Evolutionary conservation across 2,329 filamentous ascomycete genomes (phyloP), one percentile per base, ranked within the genome.

Genomic region (Elsinoe fawcettii): DNA sequence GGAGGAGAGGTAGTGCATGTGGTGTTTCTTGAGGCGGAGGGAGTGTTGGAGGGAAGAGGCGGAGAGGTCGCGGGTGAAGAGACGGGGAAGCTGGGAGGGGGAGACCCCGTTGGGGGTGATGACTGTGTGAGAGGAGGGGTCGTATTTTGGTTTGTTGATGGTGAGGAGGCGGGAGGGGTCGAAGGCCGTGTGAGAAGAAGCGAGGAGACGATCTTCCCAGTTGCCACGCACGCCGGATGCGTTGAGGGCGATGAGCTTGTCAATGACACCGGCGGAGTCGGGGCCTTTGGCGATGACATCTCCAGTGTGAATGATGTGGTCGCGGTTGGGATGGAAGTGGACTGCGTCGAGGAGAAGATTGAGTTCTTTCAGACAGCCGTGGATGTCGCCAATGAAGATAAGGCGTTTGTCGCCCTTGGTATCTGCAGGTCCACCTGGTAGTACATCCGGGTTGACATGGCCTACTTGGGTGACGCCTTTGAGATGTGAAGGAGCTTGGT

Each of bases 141-240:
- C 34, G 34, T 53, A 53, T 25, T 22, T 59, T 44, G 46, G 56
- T 34, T 53, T 53, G 49, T 53, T 53, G 49, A 53, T 53, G 30
- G 11, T 36, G 25, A 16, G 30, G 30, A 53, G 49, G 14, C 34
- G n/a, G 49, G 49, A 53, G 20, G 49, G 11, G 34, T 36, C 8
- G 20, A 53, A 37, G 30, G 14, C 11, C 7, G 49, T 18, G 30
- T 18, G 30, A 20, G 46, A 20, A 11, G 58, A 37, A 14, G 37
- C 20, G n/a, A 97, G 78, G 18, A 96, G 78, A 20, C 84, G 80
- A 69, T 97, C 91, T 69, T 99, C 93, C 73, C 96, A 88, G 72
- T 96, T 96, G 16, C 93, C 93, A 53, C 92, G 85, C 7, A 97
- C 90, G 61, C 84, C 88, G 27, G 85, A 88, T 20, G 92, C 91